Conservation (phyloP, 192 early-diverging fungal genomes). For the Gonapodya sp. region DNA sequence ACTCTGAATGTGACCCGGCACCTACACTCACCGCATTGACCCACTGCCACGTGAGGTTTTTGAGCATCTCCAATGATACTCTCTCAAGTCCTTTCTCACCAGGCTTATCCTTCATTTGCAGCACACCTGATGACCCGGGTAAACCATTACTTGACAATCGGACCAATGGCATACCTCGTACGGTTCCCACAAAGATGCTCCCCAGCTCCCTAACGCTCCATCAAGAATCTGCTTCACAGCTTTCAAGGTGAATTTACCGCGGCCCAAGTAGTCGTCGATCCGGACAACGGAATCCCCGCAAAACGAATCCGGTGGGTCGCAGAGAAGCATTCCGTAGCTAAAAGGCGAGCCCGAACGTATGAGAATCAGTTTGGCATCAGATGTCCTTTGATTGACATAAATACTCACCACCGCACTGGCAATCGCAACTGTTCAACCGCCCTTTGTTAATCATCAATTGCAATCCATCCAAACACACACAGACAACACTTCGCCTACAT, state of each 20-base stretch:
- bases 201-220: conserved; percentile 50
- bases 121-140: conserved; percentile 16
- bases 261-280: conserved; percentile 13
- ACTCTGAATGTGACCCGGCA: background rate
- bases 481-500: conserved; percentile 21
- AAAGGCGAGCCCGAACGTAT: conserved; percentile 13
- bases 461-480: background rate
- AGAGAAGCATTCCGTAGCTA: conserved; percentile 28
- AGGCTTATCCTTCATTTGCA: conserved; percentile 27
- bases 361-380: background rate
- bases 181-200: conserved; percentile 29
- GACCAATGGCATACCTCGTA: conserved; percentile 1
- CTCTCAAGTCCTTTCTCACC: conserved; percentile 29
- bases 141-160: conserved; percentile 4
- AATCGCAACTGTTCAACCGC: conserved; percentile 19
- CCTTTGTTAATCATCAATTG: background rate
- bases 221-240: conserved; percentile 48
- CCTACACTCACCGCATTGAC: background rate
- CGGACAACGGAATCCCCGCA: conserved; percentile 21
- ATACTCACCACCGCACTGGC: conserved; percentile 24
- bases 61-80: background rate
- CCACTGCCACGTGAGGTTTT: background rate
- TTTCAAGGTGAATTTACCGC: conserved; percentile 23
- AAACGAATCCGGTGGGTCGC: conserved; percentile 14
- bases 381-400: background rate